A percentile compares a stretch with the other conserved stretches of the same genome.
Evolutionary conservation across 202 grass and related monocot genomes (phyloP).

Genomic region (Brachypodium distachyon): DNA sequence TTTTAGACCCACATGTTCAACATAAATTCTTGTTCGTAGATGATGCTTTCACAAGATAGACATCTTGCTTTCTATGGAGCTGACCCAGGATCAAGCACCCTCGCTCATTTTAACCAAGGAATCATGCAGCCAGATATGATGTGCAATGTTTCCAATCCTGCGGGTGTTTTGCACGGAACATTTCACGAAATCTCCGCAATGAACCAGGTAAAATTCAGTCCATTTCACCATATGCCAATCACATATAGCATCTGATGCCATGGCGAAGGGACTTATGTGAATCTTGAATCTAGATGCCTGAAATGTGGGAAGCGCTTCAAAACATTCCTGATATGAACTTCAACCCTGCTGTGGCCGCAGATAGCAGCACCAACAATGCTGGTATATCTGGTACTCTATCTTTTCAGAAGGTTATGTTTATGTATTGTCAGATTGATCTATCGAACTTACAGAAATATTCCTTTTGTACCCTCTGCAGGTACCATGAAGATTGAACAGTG

Average conservation of each 20-base stretch:
- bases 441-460: constrained; percentile 12
- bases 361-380: constrained; percentile 33
- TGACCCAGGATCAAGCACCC: constrained; percentile 32
- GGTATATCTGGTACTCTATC: constrained; percentile 7
- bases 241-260: background rate
- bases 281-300: constrained; percentile 46
- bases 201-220: constrained; percentile 45
- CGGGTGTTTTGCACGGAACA: constrained; percentile 29
- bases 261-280: constrained; percentile 1
- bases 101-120: constrained; percentile 49
- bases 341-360: constrained; percentile 13
- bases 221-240: background rate
- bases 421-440: background rate
- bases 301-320: constrained; percentile 48
- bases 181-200: constrained; percentile 35
- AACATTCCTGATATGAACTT: constrained; percentile 40
- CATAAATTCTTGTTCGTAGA: constrained; percentile 28
- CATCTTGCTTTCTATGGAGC: constrained; percentile 47
- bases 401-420: background rate
- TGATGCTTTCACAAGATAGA: constrained; percentile 68
- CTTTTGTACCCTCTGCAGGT: constrained; percentile 12
- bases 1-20: constrained; percentile 16
- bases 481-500: constrained; percentile 56
- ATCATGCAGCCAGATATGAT: constrained; percentile 57
- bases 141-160: constrained; percentile 31